These are phyloP conservation scores for Puccinia horiana DNA, from an alignment of 1,284 basidiomycete species.

Conservation along the genomic window DNA sequence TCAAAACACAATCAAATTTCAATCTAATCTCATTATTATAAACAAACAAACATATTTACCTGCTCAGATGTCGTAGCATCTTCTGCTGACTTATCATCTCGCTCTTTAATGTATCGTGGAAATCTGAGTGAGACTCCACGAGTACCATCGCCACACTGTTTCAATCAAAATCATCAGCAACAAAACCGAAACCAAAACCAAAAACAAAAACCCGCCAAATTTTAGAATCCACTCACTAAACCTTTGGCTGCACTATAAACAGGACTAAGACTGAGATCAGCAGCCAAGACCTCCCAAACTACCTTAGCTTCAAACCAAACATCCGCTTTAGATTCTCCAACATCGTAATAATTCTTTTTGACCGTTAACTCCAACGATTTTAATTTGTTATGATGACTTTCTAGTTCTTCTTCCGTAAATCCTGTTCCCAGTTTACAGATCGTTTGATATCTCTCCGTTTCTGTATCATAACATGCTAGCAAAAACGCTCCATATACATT, in stretches of 20 bases:
- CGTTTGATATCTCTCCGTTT: slow-evolving; percentile 87
- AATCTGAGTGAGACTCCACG: slow-evolving; percentile 54
- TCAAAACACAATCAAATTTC: not conserved
- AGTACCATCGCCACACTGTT: slow-evolving; percentile 41
- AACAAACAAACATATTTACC: too few species aligned
- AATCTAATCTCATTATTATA: not conserved
- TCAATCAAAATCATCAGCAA: not conserved
- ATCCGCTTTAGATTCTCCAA: slow-evolving; percentile 54
- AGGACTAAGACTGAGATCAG: slow-evolving; percentile 93
- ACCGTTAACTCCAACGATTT: slow-evolving; percentile 72
- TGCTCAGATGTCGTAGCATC: slow-evolving; percentile 45
- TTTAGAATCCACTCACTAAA: slow-evolving; percentile 66
- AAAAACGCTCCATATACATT: slow-evolving; percentile 94
- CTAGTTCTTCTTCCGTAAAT: slow-evolving; percentile 87
- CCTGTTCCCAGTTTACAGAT: slow-evolving; percentile 99
- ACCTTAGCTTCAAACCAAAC: slow-evolving; percentile 60
- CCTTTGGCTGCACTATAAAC: slow-evolving; percentile 97
- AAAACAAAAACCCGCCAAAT: not conserved
- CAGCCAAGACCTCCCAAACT: slow-evolving; percentile 97
- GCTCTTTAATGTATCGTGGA: slow-evolving; percentile 54
- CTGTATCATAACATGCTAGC: slow-evolving; percentile 87
- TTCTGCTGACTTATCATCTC: slow-evolving; percentile 45
- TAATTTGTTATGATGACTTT: slow-evolving; percentile 78
- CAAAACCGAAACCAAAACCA: not conserved
- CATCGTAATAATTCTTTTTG: slow-evolving; percentile 51